Evolutionary conservation across 2,329 filamentous ascomycete genomes (phyloP).

Genomic region (Malbranchea cinnamomea): DNA sequence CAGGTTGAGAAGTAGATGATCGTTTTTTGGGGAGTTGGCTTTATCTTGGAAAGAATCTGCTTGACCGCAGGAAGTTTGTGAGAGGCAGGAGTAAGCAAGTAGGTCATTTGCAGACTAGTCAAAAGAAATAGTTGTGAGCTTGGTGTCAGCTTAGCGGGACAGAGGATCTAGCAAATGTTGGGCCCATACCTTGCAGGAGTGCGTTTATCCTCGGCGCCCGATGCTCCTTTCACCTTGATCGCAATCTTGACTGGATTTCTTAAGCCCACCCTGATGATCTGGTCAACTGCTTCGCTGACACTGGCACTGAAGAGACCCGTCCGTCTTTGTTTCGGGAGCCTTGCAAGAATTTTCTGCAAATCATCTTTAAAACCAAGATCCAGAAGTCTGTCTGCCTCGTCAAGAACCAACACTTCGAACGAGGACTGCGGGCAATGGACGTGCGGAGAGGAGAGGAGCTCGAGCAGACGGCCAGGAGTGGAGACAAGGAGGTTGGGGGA

Average conservation of each 20-base stretch:
- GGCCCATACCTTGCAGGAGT: conserved; percentile 55
- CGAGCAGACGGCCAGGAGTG: conserved; percentile 78
- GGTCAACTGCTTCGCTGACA: conserved; percentile 86
- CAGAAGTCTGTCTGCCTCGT: conserved; percentile 84
- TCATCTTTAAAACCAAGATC: conserved; percentile 92
- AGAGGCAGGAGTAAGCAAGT: conserved; percentile 57
- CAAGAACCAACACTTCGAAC: conserved; percentile 83
- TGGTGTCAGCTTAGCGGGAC: neutral
- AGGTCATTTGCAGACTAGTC: conserved; percentile 67
- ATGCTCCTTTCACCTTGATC: conserved; percentile 73
- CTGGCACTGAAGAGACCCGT: conserved; percentile 92
- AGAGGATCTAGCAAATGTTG: neutral
- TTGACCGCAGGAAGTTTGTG: conserved; percentile 66
- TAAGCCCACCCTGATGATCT: conserved; percentile 81
- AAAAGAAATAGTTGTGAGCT: neutral
- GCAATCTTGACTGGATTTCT: conserved; percentile 90
- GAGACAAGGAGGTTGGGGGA: conserved; percentile 82
- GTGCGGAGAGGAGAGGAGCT: conserved; percentile 71
- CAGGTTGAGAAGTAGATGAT: conserved; percentile 92
- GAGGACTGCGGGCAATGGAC: conserved; percentile 78
- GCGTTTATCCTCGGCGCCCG: conserved; percentile 63
- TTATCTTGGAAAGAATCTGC: conserved; percentile 52
- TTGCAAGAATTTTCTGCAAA: conserved; percentile 66
- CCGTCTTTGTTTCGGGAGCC: conserved; percentile 79
- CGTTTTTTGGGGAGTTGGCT: conserved; percentile 64